Base-by-base conservation (phyloP, 2,329 filamentous ascomycete genomes). In the Verticillium longisporum region DNA sequence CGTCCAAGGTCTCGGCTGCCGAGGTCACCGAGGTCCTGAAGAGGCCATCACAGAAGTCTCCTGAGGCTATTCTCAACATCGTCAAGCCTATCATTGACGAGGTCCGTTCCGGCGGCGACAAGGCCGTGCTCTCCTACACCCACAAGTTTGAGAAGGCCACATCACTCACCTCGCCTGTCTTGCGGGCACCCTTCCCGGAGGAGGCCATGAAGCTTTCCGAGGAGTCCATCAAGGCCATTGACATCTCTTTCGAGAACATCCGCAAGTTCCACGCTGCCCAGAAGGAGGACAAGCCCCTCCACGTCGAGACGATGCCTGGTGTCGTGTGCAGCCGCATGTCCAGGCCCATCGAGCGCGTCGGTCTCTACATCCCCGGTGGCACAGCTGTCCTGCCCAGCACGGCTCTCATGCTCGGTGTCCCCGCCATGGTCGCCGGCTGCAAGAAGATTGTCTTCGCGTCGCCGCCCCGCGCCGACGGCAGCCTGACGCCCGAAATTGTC, bases 141-240 rank as follows among this genome's bases (percentile, higher is more conserved):
- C 93, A 97, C 83, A 97, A 96, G 75, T 99, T 99, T 68, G 95
- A 99, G 73, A 97, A 94, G 78, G 95, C 94, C 1, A 96, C 91
- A 0, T 94, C 91, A 2, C 80, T 99, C 62, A 95, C 86, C 14
- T 94, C 92, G 1, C 92, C 94, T 0, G 92, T 99, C 14, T 81
- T 99, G 65, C 89, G 87, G 70, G 94, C 95, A 1, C 95, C 95
- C 0, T 99, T 97, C 80, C 88, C 92, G 1, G 77, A 88, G 66
- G 85, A 88, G 62, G 80, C 98, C 55, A 98, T 99, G 95, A 82
- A 92, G 64, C 81, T 65, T 15, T 78, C 90, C 0, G 81, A 85
- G 1, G 93, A 97, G 74, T 97, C 92, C 0, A 91, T 90, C 67
- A 83, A 91, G 69, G 94, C 95, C n/a, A 97, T 99, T 66, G 94